These are phyloP conservation scores for Mortierella sp. DNA, from an alignment of 371 early-diverging fungal species.

Conservation along the genomic window DNA sequence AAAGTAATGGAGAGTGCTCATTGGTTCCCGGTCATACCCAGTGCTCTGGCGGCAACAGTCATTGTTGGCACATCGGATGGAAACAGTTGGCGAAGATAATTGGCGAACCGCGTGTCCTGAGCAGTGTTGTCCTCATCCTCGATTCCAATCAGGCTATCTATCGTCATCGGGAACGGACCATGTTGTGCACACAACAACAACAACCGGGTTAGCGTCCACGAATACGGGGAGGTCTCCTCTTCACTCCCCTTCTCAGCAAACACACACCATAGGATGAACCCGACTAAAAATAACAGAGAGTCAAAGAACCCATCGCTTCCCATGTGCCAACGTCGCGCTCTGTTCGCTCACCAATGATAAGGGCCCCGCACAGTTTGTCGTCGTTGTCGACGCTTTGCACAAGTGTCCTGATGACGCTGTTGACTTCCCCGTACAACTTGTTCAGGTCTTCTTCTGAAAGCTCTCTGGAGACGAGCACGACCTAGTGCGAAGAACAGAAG, in stretches of 20 bases:
- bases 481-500: conserved; percentile 8
- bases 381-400: conserved; percentile 63
- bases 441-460: conserved; percentile 38
- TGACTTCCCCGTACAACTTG: conserved; percentile 60
- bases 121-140: conserved; percentile 88
- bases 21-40: conserved; percentile 59
- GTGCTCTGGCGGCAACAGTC: conserved; percentile 82
- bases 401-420: conserved; percentile 68
- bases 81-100: conserved; percentile 84
- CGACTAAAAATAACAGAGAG: neutral
- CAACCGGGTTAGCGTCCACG: neutral
- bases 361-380: conserved; percentile 74
- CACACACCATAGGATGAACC: neutral
- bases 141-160: conserved; percentile 88
- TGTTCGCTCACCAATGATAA: conserved; percentile 64
- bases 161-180: neutral
- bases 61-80: conserved; percentile 89
- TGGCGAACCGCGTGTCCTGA: conserved; percentile 83
- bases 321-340: neutral
- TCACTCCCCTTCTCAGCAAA: neutral
- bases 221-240: conserved; percentile 1
- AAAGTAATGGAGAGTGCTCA: neutral
- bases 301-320: too few relatives aligned
- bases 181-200: neutral
- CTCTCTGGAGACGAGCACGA: conserved; percentile 34